Evolutionary conservation across 164 flowering plant genomes (phyloP).

Genomic region (Taxillus chinensis): DNA sequence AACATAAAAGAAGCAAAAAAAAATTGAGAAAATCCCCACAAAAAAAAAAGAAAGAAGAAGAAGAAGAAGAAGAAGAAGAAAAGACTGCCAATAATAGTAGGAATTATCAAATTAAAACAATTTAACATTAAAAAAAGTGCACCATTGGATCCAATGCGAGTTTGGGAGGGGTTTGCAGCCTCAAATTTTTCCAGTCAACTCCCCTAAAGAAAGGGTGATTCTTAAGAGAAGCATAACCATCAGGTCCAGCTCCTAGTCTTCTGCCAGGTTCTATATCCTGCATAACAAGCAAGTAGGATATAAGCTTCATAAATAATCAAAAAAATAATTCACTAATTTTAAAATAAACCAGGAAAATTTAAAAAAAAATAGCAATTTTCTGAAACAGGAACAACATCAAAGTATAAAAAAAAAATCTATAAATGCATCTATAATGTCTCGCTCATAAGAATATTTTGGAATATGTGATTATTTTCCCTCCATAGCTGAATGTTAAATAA

Average conservation of each 20-base stretch:
- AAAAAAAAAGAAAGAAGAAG: not conserved
- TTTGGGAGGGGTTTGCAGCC: conserved; percentile 53
- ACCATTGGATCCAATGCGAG: conserved; percentile 56
- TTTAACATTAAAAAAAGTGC: conserved; percentile 4
- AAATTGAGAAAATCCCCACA: too few species aligned
- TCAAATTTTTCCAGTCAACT: conserved; percentile 69
- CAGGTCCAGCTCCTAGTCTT: conserved; percentile 91
- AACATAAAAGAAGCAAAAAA: conserved; percentile 9
- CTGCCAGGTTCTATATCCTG: conserved; percentile 82
- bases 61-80: not conserved
- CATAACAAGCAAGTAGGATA: conserved; percentile 9
- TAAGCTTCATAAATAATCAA: not conserved
- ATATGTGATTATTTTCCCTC: too few species aligned
- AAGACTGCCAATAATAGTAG: too few species aligned
- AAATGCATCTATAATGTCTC: too few species aligned
- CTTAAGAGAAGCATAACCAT: conserved; percentile 76
- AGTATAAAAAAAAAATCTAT: too few species aligned
- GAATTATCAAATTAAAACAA: not conserved
- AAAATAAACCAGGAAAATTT: not conserved
- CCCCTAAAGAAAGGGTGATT: conserved; percentile 82
- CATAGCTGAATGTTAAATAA: too few species aligned
- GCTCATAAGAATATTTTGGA: too few species aligned
- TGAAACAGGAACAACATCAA: too few species aligned
- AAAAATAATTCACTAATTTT: not conserved
- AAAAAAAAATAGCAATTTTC: too few species aligned